Percentiles rank a stretch among this genome's conserved stretches.
Evolutionary conservation across 768 basidiomycete genomes (phyloP).

Genomic region (Tylopilus rubrobrunneus): DNA sequence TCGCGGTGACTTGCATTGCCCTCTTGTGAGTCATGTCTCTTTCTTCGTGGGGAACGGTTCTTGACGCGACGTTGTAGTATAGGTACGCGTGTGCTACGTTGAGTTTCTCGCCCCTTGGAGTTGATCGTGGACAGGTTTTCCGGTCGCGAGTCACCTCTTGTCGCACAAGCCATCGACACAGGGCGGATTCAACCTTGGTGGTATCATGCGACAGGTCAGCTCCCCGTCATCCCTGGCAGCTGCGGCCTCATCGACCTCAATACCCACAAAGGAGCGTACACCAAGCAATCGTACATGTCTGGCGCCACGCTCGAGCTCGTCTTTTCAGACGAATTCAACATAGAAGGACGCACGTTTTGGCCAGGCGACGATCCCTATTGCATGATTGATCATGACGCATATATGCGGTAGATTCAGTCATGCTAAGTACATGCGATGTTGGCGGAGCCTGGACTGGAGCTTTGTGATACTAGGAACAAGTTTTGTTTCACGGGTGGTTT

Average conservation of each 20-base stretch:
- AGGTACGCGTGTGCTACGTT: slow-evolving; percentile 5
- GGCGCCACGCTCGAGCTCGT: slow-evolving; percentile 38
- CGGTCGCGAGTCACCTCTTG: slow-evolving; percentile 45
- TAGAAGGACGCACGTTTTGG: no score
- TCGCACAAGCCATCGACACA: slow-evolving; percentile 37
- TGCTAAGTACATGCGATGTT: slow-evolving; percentile 15
- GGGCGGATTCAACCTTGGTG: slow-evolving; percentile 70
- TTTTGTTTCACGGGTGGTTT: slow-evolving; percentile 82
- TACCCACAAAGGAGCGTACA: slow-evolving; percentile 46
- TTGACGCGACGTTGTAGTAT: slow-evolving; percentile 8
- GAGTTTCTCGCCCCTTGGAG: background rate
- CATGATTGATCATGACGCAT: slow-evolving; percentile 20
- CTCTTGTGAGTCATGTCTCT: slow-evolving; percentile 49
- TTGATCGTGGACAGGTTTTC: slow-evolving; percentile 37
- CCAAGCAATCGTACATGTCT: slow-evolving; percentile 36
- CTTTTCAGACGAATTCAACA: no score
- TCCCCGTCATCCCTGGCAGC: slow-evolving; percentile 38
- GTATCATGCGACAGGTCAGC: slow-evolving; percentile 69
- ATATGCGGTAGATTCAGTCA: slow-evolving; percentile 24
- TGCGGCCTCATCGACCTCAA: slow-evolving; percentile 51
- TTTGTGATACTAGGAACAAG: slow-evolving; percentile 43
- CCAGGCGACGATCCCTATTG: background rate
- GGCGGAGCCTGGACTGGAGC: background rate
- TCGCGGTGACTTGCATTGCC: slow-evolving; percentile 44
- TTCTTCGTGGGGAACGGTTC: background rate